Base-by-base conservation (phyloP, 2,329 filamentous ascomycete species). In the Hypomyces perniciosus region DNA sequence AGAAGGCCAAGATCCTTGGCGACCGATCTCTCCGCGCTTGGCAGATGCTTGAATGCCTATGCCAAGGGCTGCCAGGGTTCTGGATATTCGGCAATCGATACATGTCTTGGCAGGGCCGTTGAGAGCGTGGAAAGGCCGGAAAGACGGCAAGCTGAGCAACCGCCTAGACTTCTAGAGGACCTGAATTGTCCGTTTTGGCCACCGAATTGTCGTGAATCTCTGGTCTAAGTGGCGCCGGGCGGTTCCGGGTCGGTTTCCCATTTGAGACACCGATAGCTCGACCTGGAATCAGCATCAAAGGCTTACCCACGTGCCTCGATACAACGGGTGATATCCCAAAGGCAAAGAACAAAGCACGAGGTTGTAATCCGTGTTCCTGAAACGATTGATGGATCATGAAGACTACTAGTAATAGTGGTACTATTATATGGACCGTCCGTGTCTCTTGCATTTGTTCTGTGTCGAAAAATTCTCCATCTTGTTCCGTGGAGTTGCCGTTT, bases 191-290 rank as follows among this genome's bases (percentile, higher is more conserved):
- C 44, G 26, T 40, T 44, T 40, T 44, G 28, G 50, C 46, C 38
- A 52, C 50, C 50, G 50, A 52, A 35, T n/a, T 39, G 26, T 44
- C 7, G 39, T 42, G 42, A 41, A 38, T 43, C 49, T 43, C 28
- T 35, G 30, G 28, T 37, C 27, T 39, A 30, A 27, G 34, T 29
- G 34, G 39, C 39, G n/a, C 13, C 26, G 13, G 33, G 2, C 12
- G 33, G 33, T 12, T 37, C 2, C 45, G 44, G 26, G 28, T 48
- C 27, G 27, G 8, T 52, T 52, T 13, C 50, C 50, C 28, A 30
- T 48, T 41, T 37, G 34, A 46, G 50, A 52, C 50, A 52, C 50
- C 50, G 50, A 52, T 31, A 35, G 45, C 45, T 9, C 26, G 38
- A 28, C 29, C 44, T 39, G 44, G 45, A 27, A 27, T 33, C 50